These are phyloP conservation scores for Ogataea allantospora DNA, from an alignment of 805 yeast species.

Conservation along the genomic window DNA sequence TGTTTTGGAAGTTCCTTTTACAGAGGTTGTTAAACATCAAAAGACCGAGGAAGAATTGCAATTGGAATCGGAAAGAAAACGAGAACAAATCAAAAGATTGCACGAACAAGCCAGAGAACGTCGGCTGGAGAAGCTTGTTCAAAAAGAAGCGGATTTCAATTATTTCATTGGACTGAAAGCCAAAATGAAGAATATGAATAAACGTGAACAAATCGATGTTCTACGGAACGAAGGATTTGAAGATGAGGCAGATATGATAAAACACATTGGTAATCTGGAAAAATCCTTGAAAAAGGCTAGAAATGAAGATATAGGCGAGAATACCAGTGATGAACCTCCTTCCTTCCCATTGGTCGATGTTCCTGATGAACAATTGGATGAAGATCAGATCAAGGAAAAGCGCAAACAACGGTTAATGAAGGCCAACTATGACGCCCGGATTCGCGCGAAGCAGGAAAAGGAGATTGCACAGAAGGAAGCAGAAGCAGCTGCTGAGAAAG, in stretches of 20 bases:
- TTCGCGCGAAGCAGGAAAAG: conserved; percentile 77
- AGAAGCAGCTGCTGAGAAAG: conserved; percentile 61
- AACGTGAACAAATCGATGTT: conserved; percentile 52
- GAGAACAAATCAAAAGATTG: conserved; percentile 81
- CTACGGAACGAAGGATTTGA: conserved; percentile 75
- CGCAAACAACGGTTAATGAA: conserved; percentile 78
- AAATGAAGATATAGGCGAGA: conserved; percentile 62
- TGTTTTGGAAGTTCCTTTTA: conserved; percentile 79
- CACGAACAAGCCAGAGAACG: conserved; percentile 92
- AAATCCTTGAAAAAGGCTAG: conserved; percentile 67
- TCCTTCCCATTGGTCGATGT: conserved; percentile 72
- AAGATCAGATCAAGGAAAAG: conserved; percentile 82
- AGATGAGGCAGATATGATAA: conserved; percentile 67
- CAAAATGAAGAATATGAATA: conserved; percentile 48
- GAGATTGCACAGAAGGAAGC: conserved; percentile 57
- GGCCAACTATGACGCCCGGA: conserved; percentile 86
- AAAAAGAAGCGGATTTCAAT: conserved; percentile 75
- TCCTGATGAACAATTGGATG: conserved; percentile 80
- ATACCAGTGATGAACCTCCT: conserved; percentile 47
- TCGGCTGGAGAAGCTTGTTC: conserved; percentile 73
- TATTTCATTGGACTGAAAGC: conserved; percentile 63
- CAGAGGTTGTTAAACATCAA: conserved; percentile 61
- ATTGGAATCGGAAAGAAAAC: conserved; percentile 71
- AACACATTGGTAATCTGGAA: conserved; percentile 63
- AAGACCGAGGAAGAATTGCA: conserved; percentile 83